Evolutionary conservation across 208 protist genomes (phyloP).

Genomic region (Phytomonas sp.): DNA sequence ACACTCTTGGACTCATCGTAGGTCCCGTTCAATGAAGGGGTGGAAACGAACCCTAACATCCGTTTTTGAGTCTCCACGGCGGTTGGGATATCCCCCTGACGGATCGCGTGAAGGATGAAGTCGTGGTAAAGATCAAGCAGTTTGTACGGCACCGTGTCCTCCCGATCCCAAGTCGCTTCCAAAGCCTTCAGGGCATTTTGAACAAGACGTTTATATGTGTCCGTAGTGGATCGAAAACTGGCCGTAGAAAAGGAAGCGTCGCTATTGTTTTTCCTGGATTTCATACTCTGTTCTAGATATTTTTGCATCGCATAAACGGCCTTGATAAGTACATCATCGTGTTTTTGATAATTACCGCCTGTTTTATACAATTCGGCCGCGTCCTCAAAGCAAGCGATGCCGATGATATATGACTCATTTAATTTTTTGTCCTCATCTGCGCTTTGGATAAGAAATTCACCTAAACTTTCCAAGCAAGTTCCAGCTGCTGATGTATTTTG

Average conservation of each 20-base stretch:
- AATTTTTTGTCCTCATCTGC: background rate
- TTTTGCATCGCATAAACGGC: constrained; percentile 7
- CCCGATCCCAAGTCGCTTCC: constrained; percentile 26
- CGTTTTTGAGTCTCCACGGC: constrained; percentile 37
- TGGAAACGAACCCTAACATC: constrained; percentile 32
- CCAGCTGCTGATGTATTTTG: constrained; percentile 39
- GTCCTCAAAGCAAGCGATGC: constrained; percentile 28
- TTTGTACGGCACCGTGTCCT: constrained; percentile 32
- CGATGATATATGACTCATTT: constrained; percentile 11
- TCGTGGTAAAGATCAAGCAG: constrained; percentile 58
- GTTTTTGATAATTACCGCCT: constrained; percentile 20
- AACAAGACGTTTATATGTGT: constrained; percentile 22
- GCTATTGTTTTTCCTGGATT: background rate
- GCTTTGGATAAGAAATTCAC: constrained; percentile 15
- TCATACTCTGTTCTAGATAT: background rate
- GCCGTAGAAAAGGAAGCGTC: background rate
- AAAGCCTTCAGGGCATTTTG: constrained; percentile 22
- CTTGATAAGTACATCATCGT: constrained; percentile 24
- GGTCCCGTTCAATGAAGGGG: background rate
- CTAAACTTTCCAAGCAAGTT: constrained; percentile 40
- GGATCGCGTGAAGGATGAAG: constrained; percentile 36
- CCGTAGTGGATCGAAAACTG: background rate
- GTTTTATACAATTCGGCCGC: constrained; percentile 20
- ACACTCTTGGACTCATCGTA: constrained; percentile 45
- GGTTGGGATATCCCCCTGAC: constrained; percentile 25